Evolutionary conservation across 306 rosid species (phyloP), one percentile per base, ranked within the genome.

Genomic region (Sesbania bispinosa): DNA sequence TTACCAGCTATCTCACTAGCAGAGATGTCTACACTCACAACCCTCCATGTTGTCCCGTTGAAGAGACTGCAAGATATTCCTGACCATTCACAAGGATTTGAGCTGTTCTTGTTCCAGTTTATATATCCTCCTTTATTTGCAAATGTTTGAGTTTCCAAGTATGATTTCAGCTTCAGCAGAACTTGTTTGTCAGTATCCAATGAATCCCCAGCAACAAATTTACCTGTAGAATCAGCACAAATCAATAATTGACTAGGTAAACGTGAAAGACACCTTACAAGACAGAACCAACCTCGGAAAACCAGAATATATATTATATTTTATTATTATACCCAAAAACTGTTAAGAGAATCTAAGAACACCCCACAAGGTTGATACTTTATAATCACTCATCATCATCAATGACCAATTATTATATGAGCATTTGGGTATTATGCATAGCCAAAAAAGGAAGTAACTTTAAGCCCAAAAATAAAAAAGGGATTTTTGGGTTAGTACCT

Each of bases 1-100:
- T 73, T 45, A 30, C 98, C 96, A 46, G 77, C 15, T 15, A 88
- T 79, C 9, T 74, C 14, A 18, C 79, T 77, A 0, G 13, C 35
- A 2, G 87, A 68, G 38, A 93, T 89, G 43, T 84, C 50, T 16
- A 93, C 63, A 11, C 82, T 77, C 6, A 71, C 85, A 35, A 93
- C 97, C 54, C 88, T 84, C 71, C 4, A 0, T 1, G 20, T 35
- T 50, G 62, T 14, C 1, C 36, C 65, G 4, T 64, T 71, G 51
- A 67, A 36, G 24, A 3, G 13, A 45, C 64, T 79, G 79, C 98
- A 90, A 9, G 38, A 42, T 46, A 93, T 83, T 51, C 96, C 93
- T 0, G 13, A 15, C 98, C 98, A 93, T 0, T 52, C 19, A 80
- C 98, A 93, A 2, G 88, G 96, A 32, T 35, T 54, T 3, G 81